These are phyloP conservation scores for Melaleuca quinquenervia DNA, from an alignment of 345 rosid genomes.

Conservation along the genomic window DNA sequence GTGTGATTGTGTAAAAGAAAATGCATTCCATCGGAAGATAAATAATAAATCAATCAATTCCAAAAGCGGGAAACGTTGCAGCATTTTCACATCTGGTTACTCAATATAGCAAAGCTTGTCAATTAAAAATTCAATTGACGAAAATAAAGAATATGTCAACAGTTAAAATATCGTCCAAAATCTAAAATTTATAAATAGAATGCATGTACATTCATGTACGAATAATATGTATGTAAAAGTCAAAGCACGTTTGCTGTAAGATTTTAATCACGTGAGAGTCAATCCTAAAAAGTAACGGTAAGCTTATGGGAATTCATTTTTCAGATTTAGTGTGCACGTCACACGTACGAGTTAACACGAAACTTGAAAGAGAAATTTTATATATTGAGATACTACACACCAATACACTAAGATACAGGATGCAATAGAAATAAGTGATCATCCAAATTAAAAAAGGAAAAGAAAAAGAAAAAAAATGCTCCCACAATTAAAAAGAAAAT, in stretches of 20 bases:
- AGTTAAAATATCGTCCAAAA: rapidly evolving
- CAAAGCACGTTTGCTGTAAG: rapidly evolving
- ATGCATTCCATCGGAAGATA: too few relatives aligned
- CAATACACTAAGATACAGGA: too few relatives aligned
- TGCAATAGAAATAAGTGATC: too few relatives aligned
- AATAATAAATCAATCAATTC: not conserved
- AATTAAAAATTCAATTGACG: not conserved
- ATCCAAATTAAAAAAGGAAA: too few relatives aligned
- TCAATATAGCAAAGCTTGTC: too few relatives aligned
- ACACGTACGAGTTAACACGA: too few relatives aligned
- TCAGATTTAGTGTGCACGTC: too few relatives aligned
- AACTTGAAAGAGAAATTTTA: too few relatives aligned
- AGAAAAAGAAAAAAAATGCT: not conserved
- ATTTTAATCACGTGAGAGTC: not conserved
- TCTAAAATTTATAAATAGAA: not conserved
- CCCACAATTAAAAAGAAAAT: not conserved
- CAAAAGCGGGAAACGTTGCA: not conserved
- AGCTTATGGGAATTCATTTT: too few relatives aligned
- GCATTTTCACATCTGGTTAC: not conserved
- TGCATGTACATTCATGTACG: not conserved
- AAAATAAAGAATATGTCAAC: not conserved
- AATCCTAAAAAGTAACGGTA: too few relatives aligned
- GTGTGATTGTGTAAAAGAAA: too few relatives aligned
- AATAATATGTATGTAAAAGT: not conserved
- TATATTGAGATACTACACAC: too few relatives aligned